Evolutionary conservation across 768 basidiomycete species (phyloP).

Genomic region (Macrolepiota fuliginosa): DNA sequence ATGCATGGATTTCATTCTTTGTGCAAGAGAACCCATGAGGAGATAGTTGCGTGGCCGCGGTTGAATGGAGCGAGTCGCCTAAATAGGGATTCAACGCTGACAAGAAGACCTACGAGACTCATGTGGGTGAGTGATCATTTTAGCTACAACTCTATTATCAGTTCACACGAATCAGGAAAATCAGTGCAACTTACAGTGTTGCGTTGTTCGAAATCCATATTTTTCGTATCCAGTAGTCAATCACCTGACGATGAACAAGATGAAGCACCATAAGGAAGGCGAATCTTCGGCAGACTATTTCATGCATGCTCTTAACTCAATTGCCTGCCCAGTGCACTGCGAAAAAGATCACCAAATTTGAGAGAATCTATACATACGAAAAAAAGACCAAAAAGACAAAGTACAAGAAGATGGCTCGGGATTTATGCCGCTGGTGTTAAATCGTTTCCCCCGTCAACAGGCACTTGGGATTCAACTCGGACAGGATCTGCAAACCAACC

Average conservation of each 20-base stretch:
- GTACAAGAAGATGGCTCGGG: slow-evolving; percentile 15
- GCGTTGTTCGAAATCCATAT: background rate
- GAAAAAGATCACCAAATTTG: slow-evolving; percentile 15
- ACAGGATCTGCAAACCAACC: slow-evolving; percentile 57
- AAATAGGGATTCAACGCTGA: background rate
- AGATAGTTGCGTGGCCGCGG: background rate
- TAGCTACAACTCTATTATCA: background rate
- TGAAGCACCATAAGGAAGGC: background rate
- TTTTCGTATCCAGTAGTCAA: background rate
- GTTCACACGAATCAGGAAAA: background rate
- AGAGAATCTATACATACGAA: slow-evolving; percentile 34
- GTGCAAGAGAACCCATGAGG: background rate
- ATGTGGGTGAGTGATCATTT: slow-evolving; percentile 4
- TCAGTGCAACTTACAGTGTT: background rate
- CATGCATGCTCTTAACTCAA: background rate
- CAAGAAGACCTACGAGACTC: background rate
- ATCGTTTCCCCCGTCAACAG: slow-evolving; percentile 65
- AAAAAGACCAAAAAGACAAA: slow-evolving; percentile 26
- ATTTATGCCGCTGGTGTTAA: slow-evolving; percentile 45
- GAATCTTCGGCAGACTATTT: background rate
- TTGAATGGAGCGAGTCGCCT: slow-evolving; percentile 6
- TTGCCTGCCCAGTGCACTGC: background rate
- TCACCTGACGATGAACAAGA: background rate
- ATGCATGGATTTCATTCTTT: background rate
- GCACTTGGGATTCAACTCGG: slow-evolving; percentile 41